Evolutionary conservation across 768 basidiomycete genomes (phyloP).

Genomic region (Collybia mongolica): DNA sequence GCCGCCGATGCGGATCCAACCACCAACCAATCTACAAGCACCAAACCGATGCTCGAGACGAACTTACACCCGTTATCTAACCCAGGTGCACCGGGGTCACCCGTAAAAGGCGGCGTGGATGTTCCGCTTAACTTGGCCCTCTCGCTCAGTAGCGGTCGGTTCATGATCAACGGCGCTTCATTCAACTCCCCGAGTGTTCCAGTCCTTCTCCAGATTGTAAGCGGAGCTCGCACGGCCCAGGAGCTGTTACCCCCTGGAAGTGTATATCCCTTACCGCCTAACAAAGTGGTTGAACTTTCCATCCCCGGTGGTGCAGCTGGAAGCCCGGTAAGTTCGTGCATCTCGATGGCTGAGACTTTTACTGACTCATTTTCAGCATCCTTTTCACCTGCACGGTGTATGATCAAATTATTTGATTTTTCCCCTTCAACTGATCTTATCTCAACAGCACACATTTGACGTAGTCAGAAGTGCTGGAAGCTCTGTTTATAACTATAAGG

Average conservation of each 20-base stretch:
- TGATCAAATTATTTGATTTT: not conserved
- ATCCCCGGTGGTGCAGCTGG: conserved; percentile 33
- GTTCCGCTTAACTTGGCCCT: conserved; percentile 18
- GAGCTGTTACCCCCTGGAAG: conserved; percentile 46
- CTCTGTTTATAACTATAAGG: conserved; percentile 33
- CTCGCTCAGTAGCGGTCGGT: conserved; percentile 15
- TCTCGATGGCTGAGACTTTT: conserved; percentile 2
- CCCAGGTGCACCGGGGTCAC: conserved; percentile 11
- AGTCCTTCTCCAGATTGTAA: conserved; percentile 58
- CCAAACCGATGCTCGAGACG: conserved; percentile 27
- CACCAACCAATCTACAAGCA: conserved; percentile 13
- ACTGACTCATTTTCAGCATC: conserved; percentile 14
- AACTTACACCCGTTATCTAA: conserved; percentile 10
- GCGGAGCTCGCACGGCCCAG: conserved; percentile 44
- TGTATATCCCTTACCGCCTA: conserved; percentile 44
- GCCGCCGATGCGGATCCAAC: conserved; percentile 24
- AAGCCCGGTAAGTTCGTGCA: conserved; percentile 24
- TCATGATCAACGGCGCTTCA: conserved; percentile 27
- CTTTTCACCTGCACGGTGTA: conserved; percentile 27
- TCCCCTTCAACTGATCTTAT: not conserved
- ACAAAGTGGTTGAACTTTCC: conserved; percentile 42
- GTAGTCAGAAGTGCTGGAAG: conserved; percentile 36
- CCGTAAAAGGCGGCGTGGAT: conserved; percentile 20
- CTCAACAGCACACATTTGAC: conserved; percentile 31
- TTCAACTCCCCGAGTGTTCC: conserved; percentile 43